phyloP scores from a whole-genome alignment of 495 filamentous ascomycete genomes.

The Tuber calosporum region DNA sequence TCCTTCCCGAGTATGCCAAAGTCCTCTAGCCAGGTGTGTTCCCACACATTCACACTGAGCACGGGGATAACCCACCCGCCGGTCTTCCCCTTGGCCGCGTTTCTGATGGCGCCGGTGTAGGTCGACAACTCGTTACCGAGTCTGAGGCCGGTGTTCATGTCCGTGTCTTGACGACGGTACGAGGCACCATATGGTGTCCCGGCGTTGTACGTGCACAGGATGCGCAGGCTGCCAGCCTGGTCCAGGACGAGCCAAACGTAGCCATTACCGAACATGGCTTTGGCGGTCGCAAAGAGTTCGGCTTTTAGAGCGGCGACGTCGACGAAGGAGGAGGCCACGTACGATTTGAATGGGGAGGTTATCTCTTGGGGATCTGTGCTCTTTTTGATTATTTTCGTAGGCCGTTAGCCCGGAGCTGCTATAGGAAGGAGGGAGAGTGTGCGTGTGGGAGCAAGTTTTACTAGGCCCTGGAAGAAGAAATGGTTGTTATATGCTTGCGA shows the following conservation, averaged over 20 bases:
- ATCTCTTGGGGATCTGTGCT: slow-evolving; percentile 18
- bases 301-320: slow-evolving; percentile 70
- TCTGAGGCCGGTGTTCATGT: slow-evolving; percentile 63
- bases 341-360: slow-evolving; percentile 13
- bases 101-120: slow-evolving; percentile 7
- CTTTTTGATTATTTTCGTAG: neutral
- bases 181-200: slow-evolving; percentile 83
- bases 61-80: slow-evolving; percentile 58
- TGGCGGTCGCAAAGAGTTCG: slow-evolving; percentile 73
- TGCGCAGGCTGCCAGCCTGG: slow-evolving; percentile 51
- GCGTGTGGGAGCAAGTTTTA: slow-evolving; percentile 40
- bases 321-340: slow-evolving; percentile 54
- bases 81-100: slow-evolving; percentile 51
- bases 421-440: neutral
- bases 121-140: slow-evolving; percentile 11
- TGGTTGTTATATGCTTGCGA: slow-evolving; percentile 95
- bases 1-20: slow-evolving; percentile 76
- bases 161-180: slow-evolving; percentile 67
- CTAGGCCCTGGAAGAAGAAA: slow-evolving; percentile 76
- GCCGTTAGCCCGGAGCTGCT: neutral
- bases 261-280: slow-evolving; percentile 89
- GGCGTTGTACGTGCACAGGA: slow-evolving; percentile 84
- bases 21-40: slow-evolving; percentile 85
- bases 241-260: slow-evolving; percentile 86
- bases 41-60: slow-evolving; percentile 90